phyloP scores from a whole-genome alignment of 495 filamentous ascomycete genomes.

The Oidiodendron maius region DNA sequence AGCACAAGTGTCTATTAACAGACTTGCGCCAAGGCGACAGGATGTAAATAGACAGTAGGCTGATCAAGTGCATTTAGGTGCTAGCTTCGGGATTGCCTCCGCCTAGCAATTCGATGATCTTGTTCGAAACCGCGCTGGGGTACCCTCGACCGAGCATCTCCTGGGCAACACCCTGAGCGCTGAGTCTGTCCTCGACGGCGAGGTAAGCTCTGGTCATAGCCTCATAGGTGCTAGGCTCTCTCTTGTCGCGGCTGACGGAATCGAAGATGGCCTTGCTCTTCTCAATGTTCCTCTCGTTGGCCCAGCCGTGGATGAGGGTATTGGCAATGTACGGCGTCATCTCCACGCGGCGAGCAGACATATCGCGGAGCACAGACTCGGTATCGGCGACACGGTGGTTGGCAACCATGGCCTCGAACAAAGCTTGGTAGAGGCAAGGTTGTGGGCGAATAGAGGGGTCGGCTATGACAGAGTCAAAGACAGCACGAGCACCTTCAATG shows the following conservation, averaged over 20 bases:
- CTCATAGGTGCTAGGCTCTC: constrained; percentile 98
- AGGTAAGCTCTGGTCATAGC: constrained; percentile 96
- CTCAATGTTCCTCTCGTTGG: constrained; percentile 69
- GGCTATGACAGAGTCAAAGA: constrained; percentile 75
- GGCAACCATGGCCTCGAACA: constrained; percentile 94
- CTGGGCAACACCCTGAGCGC: constrained; percentile 69
- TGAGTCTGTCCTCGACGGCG: constrained; percentile 67
- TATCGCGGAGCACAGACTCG: constrained; percentile 63
- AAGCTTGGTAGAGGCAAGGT: constrained; percentile 87
- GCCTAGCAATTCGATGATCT: constrained; percentile 84
- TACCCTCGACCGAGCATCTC: constrained; percentile 92
- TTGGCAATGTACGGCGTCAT: constrained; percentile 98
- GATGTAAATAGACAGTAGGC: constrained; percentile 16
- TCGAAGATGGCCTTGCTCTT: constrained; percentile 78
- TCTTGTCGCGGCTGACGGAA: constrained; percentile 61
- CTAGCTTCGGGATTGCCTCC: constrained; percentile 35
- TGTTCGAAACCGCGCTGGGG: constrained; percentile 82
- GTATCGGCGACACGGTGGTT: constrained; percentile 80
- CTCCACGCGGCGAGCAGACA: constrained; percentile 65
- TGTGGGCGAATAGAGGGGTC: constrained; percentile 59
- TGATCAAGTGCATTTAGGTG: not conserved
- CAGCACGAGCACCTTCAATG: constrained; percentile 68
- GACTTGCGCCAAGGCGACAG: too few relatives aligned
- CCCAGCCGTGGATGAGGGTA: constrained; percentile 98
- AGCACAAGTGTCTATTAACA: constrained; percentile 16